Percentiles rank a stretch among this genome's conserved stretches.
Conservation (phyloP, 108 stramenopile genomes). For the Fistulifera pelliculosa region DNA sequence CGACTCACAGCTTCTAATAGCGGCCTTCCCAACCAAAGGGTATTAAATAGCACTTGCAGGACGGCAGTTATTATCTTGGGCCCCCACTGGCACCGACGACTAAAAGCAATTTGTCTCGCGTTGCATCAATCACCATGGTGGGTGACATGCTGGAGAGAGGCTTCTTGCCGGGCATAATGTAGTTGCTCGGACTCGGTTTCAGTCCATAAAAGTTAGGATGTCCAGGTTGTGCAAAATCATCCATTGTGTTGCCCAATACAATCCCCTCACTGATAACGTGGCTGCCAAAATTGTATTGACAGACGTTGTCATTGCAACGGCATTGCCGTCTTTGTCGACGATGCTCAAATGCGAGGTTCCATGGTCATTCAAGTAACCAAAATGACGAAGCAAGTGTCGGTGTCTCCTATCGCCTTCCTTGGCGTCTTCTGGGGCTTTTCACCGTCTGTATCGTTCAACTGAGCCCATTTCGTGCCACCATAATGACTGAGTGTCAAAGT, state of each 20-base stretch:
- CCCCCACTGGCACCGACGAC: conserved; percentile 69
- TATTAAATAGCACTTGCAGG: conserved; percentile 59
- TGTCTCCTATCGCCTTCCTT: conserved; percentile 32
- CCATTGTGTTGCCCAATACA: conserved; percentile 73
- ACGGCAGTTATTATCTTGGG: conserved; percentile 74
- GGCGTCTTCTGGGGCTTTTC: conserved; percentile 21
- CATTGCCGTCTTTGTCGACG: conserved; percentile 67
- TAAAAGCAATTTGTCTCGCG: conserved; percentile 19
- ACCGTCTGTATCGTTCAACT: conserved; percentile 36
- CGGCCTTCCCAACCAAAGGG: conserved; percentile 46
- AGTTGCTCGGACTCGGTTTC: conserved; percentile 59
- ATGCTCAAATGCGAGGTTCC: conserved; percentile 74
- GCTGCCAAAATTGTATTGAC: conserved; percentile 46
- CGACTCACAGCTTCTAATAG: conserved; percentile 42
- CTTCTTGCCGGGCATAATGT: conserved; percentile 57
- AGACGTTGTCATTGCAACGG: conserved; percentile 62
- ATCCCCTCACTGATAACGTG: conserved; percentile 54
- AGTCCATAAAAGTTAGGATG: conserved; percentile 48
- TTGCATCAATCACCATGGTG: conserved; percentile 50
- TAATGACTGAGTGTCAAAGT: conserved; percentile 35
- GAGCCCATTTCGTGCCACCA: conserved; percentile 64
- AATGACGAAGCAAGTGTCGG: conserved; percentile 24
- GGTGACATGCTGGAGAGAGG: conserved; percentile 82
- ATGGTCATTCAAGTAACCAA: conserved; percentile 72
- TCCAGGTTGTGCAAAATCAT: conserved; percentile 67